These are phyloP conservation scores for Trypanosoma rangeli DNA, from an alignment of 208 protist species.

Conservation along the genomic window DNA sequence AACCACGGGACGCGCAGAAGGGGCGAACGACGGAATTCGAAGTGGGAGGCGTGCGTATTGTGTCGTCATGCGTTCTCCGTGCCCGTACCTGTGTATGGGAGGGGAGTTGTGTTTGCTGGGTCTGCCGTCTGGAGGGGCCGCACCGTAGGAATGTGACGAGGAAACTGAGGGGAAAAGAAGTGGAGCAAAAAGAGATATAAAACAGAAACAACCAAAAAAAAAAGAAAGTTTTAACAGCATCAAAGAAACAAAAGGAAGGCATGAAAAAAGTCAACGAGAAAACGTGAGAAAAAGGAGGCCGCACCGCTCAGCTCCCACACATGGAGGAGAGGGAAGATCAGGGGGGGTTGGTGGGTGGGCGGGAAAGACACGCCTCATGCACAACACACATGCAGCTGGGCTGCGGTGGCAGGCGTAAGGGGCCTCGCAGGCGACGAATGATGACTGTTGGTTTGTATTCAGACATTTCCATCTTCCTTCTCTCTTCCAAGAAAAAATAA, in stretches of 20 bases:
- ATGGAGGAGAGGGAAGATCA: background rate
- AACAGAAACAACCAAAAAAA: background rate
- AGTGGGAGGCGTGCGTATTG: background rate
- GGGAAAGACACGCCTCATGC: too few species aligned
- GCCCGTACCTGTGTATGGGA: background rate
- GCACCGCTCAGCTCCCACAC: too few species aligned
- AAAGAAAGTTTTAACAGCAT: background rate
- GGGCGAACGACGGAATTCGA: background rate
- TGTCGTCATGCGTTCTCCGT: background rate
- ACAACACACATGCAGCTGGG: too few species aligned
- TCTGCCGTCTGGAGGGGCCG: background rate
- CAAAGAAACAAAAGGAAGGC: background rate
- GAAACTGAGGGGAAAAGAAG: background rate
- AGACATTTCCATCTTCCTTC: too few species aligned
- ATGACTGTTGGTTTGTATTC: too few species aligned
- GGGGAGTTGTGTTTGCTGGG: background rate
- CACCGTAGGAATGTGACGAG: background rate
- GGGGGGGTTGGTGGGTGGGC: too few species aligned
- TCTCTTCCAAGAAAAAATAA: too few species aligned
- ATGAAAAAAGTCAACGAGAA: background rate
- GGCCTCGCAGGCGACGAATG: too few species aligned
- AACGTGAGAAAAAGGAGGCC: background rate
- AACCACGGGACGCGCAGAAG: background rate
- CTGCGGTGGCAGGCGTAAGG: too few species aligned
- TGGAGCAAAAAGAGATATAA: background rate